These are phyloP conservation scores for Globisporangium alternatum DNA, from an alignment of 352 stramenopile genomes.

Conservation along the genomic window DNA sequence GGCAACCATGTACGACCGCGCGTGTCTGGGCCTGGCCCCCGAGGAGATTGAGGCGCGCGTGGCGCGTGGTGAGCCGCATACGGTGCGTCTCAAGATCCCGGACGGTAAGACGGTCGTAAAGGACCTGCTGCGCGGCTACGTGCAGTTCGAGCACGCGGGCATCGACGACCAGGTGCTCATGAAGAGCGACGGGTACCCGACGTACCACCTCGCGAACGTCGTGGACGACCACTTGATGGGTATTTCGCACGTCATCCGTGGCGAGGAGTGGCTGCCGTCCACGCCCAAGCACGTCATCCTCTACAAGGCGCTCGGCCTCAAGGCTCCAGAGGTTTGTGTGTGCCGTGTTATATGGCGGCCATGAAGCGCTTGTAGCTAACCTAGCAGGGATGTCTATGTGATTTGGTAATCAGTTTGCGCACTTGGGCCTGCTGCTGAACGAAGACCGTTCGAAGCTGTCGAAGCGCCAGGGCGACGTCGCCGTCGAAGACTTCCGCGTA, in stretches of 20 bases:
- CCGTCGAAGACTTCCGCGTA: slow-evolving; percentile 96
- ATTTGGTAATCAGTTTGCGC: slow-evolving; percentile 58
- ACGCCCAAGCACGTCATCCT: slow-evolving; percentile 90
- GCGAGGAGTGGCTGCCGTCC: slow-evolving; percentile 93
- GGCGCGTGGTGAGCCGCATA: slow-evolving; percentile 86
- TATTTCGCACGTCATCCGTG: slow-evolving; percentile 97
- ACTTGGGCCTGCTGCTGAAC: slow-evolving; percentile 94
- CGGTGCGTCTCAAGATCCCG: slow-evolving; percentile 95
- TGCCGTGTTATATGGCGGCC: not conserved
- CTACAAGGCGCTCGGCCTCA: slow-evolving; percentile 87
- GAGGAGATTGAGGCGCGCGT: slow-evolving; percentile 89
- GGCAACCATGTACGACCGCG: slow-evolving; percentile 96
- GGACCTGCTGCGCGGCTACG: slow-evolving; percentile 93
- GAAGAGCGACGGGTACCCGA: slow-evolving; percentile 92
- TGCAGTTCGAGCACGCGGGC: slow-evolving; percentile 86
- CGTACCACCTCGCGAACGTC: slow-evolving; percentile 92
- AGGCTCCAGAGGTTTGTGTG: slow-evolving; percentile 50
- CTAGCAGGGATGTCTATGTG: not conserved
- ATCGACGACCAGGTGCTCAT: slow-evolving; percentile 93
- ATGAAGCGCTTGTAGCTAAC: not conserved
- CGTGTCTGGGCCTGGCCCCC: slow-evolving; percentile 91
- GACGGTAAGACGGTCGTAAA: slow-evolving; percentile 92
- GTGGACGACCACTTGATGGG: slow-evolving; percentile 97
- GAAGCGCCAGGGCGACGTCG: slow-evolving; percentile 97
- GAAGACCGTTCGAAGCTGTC: slow-evolving; percentile 98